These are phyloP conservation scores for Porpolomopsis calyptriformis DNA, from an alignment of 768 basidiomycete species.

Conservation along the genomic window DNA sequence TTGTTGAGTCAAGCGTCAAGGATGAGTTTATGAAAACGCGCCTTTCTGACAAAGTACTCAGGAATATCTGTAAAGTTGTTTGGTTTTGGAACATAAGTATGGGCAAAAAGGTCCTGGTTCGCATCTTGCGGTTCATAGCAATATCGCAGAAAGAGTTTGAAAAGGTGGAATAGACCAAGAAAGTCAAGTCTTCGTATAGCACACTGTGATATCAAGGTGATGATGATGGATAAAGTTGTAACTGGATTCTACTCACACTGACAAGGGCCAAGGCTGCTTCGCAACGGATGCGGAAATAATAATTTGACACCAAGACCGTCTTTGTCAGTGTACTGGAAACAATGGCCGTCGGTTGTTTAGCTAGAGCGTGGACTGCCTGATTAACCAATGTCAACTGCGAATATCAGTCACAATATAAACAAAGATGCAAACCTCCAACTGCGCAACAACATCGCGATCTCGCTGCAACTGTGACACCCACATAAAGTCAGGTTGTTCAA, in stretches of 20 bases:
- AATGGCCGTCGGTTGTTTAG: slow-evolving; percentile 71
- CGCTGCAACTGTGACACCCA: slow-evolving; percentile 95
- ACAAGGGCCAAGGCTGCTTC: slow-evolving; percentile 85
- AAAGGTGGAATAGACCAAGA: slow-evolving; percentile 87
- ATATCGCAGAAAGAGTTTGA: slow-evolving; percentile 86
- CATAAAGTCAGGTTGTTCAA: slow-evolving; percentile 96
- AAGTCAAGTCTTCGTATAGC: slow-evolving; percentile 76
- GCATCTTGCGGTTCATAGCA: slow-evolving; percentile 82
- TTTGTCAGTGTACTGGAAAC: slow-evolving; percentile 88
- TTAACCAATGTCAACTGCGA: slow-evolving; percentile 1
- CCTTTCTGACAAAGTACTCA: slow-evolving; percentile 94
- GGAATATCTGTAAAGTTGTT: slow-evolving; percentile 89
- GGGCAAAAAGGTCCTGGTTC: slow-evolving; percentile 73
- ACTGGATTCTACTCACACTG: slow-evolving; percentile 40
- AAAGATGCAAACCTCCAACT: slow-evolving; percentile 67
- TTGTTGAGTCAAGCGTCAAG: neutral
- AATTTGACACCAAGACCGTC: slow-evolving; percentile 88
- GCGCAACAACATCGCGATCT: slow-evolving; percentile 94
- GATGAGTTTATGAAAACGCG: slow-evolving; percentile 21
- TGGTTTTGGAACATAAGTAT: slow-evolving; percentile 87
- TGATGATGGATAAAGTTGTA: slow-evolving; percentile 2
- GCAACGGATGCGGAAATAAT: slow-evolving; percentile 91
- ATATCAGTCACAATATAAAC: neutral
- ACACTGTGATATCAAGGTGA: slow-evolving; percentile 50
- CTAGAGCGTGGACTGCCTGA: slow-evolving; percentile 84